A percentile compares a stretch with the other conserved stretches of the same genome.
Evolutionary conservation across 495 filamentous ascomycete species (phyloP).

Genomic region (Neurospora sublineolata): DNA sequence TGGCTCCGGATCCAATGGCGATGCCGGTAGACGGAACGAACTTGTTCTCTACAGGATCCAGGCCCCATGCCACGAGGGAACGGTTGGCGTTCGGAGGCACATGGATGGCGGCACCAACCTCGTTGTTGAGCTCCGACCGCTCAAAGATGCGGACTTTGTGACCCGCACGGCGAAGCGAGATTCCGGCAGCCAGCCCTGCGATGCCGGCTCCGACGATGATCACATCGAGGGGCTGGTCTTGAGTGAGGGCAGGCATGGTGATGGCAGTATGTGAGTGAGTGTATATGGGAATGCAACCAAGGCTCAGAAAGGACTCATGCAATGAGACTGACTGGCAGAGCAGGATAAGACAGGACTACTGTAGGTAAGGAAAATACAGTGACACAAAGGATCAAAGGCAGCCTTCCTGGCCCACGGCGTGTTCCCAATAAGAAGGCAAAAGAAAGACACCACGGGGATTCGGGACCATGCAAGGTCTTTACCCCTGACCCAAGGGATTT

Average conservation of each 20-base stretch:
- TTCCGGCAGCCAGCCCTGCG: slow-evolving; percentile 39
- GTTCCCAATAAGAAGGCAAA: neutral
- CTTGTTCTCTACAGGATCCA: slow-evolving; percentile 26
- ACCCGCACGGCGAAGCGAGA: slow-evolving; percentile 36
- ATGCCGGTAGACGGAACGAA: slow-evolving; percentile 18
- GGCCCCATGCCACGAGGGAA: slow-evolving; percentile 33
- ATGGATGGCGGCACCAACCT: slow-evolving; percentile 45
- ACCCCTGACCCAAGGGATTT: neutral
- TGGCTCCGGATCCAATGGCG: slow-evolving; percentile 23
- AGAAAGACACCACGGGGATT: neutral
- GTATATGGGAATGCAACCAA: neutral
- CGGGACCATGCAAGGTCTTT: neutral
- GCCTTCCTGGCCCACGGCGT: neutral
- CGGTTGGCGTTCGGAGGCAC: slow-evolving; percentile 38
- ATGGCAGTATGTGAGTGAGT: neutral
- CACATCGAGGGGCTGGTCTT: slow-evolving; percentile 23
- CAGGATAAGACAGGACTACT: neutral
- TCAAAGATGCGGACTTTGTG: slow-evolving; percentile 43
- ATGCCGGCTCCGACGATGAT: slow-evolving; percentile 43
- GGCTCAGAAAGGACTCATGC: neutral
- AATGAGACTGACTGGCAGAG: neutral
- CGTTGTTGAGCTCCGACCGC: slow-evolving; percentile 35
- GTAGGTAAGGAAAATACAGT: neutral
- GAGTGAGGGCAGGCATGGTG: neutral
- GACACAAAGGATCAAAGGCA: neutral